These are phyloP conservation scores for Crithidia brevicula DNA, from an alignment of 208 protist genomes.

Conservation along the genomic window DNA sequence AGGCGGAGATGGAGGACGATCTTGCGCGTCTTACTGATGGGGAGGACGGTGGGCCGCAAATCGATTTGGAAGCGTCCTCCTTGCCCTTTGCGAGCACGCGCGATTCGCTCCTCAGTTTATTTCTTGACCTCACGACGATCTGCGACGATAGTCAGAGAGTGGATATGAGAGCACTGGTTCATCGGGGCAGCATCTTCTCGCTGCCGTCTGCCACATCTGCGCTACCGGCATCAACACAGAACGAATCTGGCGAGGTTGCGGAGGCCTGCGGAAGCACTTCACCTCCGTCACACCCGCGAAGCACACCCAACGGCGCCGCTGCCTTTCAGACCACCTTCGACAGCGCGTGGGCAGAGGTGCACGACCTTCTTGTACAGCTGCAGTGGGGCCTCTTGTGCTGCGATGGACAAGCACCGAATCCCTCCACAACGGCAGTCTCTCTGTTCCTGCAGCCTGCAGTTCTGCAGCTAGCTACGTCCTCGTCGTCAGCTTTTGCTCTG, in stretches of 20 bases:
- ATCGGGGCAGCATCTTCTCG: not conserved
- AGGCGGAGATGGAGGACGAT: not conserved
- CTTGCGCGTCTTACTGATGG: not conserved
- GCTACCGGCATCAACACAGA: too few species aligned
- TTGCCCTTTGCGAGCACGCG: not conserved
- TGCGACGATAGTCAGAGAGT: not conserved
- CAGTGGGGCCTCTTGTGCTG: conserved; percentile 11
- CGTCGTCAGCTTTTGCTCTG: conserved; percentile 27
- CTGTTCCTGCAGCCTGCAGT: conserved; percentile 41
- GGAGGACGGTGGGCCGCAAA: not conserved
- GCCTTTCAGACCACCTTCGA: not conserved
- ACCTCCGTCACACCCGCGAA: not conserved
- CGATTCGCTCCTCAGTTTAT: conserved; percentile 5
- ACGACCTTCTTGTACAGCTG: conserved; percentile 12
- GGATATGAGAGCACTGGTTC: not conserved
- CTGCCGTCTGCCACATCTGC: too few species aligned
- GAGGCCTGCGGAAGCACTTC: not conserved
- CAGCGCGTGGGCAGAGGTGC: conserved; percentile 5
- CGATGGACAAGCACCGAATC: not conserved
- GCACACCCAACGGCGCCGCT: not conserved
- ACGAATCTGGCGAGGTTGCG: too few species aligned
- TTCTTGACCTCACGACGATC: not conserved
- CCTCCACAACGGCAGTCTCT: not conserved
- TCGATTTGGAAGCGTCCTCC: not conserved
- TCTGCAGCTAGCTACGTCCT: conserved; percentile 29